Conservation (phyloP, 148 eudicot genomes). For the Chenopodium suecicum region DNA sequence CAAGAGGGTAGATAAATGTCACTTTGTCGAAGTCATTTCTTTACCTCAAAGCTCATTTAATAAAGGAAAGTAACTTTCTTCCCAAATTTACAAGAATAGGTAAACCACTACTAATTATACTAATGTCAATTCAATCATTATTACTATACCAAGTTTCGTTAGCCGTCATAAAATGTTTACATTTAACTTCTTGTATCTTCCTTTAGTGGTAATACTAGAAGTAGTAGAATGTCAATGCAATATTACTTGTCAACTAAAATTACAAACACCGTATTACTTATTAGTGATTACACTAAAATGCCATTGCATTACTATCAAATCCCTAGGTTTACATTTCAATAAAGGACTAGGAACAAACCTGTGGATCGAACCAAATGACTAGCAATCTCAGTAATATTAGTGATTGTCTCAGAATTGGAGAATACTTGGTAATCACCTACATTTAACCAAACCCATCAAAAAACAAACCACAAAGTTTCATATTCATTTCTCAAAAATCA, state of each 20-base stretch:
- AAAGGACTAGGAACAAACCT: conserved; percentile 37
- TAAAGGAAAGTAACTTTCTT: not conserved
- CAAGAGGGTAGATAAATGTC: not conserved
- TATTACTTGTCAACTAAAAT: not conserved
- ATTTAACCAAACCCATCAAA: not conserved
- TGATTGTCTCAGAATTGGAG: conserved; percentile 45
- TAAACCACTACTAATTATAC: too few relatives aligned
- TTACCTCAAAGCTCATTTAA: not conserved
- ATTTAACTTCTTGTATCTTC: too few relatives aligned
- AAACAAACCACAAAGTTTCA: not conserved
- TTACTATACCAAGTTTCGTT: too few relatives aligned
- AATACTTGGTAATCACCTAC: conserved; percentile 55
- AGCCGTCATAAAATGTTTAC: too few relatives aligned
- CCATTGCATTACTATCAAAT: not conserved
- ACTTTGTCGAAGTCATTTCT: not conserved
- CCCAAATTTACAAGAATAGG: not conserved
- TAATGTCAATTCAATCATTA: too few relatives aligned
- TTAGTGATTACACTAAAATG: not conserved
- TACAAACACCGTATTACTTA: not conserved
- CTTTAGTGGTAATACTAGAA: too few relatives aligned
- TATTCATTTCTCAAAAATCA: not conserved
- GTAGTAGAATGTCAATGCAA: too few relatives aligned
- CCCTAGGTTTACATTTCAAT: not conserved
- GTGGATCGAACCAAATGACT: conserved; percentile 55
- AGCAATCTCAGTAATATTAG: conserved; percentile 59